Evolutionary conservation across 495 filamentous ascomycete species (phyloP).

Genomic region (Aspergillus sparsus): DNA sequence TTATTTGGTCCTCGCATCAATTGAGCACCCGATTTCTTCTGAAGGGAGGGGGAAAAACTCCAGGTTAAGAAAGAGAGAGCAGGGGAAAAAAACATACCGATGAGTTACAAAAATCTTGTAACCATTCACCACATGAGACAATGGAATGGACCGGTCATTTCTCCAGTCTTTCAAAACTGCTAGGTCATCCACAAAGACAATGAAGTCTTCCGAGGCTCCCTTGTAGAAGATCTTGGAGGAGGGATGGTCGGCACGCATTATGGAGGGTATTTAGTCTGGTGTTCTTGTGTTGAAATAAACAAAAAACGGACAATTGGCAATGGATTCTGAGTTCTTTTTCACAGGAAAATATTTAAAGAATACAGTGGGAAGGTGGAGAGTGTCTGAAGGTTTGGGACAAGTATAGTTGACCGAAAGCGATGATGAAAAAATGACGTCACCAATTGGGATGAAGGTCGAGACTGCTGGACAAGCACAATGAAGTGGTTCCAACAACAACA

Average conservation of each 20-base stretch:
- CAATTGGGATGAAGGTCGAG: neutral
- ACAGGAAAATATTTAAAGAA: neutral
- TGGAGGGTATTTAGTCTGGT: conserved; percentile 40
- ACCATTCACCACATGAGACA: conserved; percentile 80
- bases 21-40: too few relatives aligned
- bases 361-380: neutral
- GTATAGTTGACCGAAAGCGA: conserved; percentile 1
- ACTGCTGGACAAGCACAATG: neutral
- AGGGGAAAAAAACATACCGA: conserved; percentile 59
- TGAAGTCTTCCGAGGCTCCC: conserved; percentile 83
- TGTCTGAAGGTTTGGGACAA: neutral
- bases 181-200: conserved; percentile 82
- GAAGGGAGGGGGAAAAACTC: neutral
- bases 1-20: too few relatives aligned
- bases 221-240: conserved; percentile 87
- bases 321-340: neutral
- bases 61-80: neutral
- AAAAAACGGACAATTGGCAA: conserved; percentile 11
- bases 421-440: conserved; percentile 9
- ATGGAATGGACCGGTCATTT: conserved; percentile 72
- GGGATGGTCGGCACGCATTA: conserved; percentile 76
- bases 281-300: conserved; percentile 18
- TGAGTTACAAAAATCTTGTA: conserved; percentile 92
- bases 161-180: conserved; percentile 78
- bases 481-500: neutral